Percentiles rank a stretch among this genome's conserved stretches.
Evolutionary conservation across 768 basidiomycete genomes (phyloP).

Genomic region (Leucocoprinus birnbaumii): DNA sequence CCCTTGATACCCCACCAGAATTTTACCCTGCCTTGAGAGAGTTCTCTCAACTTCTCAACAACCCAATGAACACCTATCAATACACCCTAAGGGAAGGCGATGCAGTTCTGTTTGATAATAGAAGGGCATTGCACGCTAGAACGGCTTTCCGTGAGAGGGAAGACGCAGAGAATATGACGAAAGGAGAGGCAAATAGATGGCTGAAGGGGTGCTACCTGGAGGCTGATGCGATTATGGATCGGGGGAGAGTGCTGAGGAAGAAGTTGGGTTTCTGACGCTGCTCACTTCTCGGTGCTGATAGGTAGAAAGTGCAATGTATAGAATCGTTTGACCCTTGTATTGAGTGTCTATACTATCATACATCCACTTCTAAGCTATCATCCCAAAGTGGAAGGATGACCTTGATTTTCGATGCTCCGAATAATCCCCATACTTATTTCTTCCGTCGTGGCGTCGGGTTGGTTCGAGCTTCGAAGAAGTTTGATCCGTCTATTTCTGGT

Average conservation of each 20-base stretch:
- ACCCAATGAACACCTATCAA: conserved; percentile 47
- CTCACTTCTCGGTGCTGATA: no score
- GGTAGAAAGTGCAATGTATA: no score
- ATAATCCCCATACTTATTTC: no score
- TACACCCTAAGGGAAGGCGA: conserved; percentile 81
- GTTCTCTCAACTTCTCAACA: conserved; percentile 61
- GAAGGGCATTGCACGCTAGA: conserved; percentile 84
- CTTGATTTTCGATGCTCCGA: no score
- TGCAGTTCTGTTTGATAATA: conserved; percentile 88
- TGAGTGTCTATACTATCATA: no score
- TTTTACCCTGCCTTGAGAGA: conserved; percentile 62
- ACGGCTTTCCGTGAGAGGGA: conserved; percentile 59
- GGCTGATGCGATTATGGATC: conserved; percentile 61
- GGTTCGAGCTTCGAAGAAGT: no score
- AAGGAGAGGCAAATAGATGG: conserved; percentile 73
- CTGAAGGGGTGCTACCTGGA: conserved; percentile 86
- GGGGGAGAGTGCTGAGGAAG: conserved; percentile 47
- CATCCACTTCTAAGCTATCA: no score
- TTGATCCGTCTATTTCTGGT: no score
- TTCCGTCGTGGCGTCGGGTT: no score
- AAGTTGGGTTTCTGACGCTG: neutral
- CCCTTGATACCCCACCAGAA: conserved; percentile 43
- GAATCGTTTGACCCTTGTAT: no score
- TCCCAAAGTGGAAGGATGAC: no score
- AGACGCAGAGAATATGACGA: conserved; percentile 22